Evolutionary conservation across 352 stramenopile genomes (phyloP).

Genomic region (Globisporangium apiculatum): DNA sequence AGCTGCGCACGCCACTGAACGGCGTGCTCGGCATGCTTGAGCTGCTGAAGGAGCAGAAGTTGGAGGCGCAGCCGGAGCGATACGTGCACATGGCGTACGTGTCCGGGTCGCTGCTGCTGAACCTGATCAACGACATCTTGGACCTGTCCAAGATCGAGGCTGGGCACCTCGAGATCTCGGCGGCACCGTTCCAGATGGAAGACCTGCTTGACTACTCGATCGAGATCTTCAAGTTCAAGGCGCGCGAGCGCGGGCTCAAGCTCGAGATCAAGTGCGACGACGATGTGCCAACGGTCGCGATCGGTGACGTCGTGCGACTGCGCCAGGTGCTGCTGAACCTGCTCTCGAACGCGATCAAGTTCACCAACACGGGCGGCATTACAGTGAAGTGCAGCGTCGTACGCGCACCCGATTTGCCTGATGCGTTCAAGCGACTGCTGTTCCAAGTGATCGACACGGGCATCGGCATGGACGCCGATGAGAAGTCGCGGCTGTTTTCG

Average conservation of each 20-base stretch:
- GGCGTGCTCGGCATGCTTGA: conserved; percentile 81
- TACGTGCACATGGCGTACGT: conserved; percentile 87
- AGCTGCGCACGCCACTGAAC: conserved; percentile 76
- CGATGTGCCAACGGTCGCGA: conserved; percentile 57
- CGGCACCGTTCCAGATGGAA: conserved; percentile 75
- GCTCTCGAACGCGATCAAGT: conserved; percentile 86
- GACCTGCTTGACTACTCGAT: conserved; percentile 82
- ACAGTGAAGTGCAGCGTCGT: conserved; percentile 70
- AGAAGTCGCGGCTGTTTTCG: conserved; percentile 75
- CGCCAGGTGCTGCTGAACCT: conserved; percentile 79
- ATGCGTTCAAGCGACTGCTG: conserved; percentile 59
- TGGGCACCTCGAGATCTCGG: conserved; percentile 85
- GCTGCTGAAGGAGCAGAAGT: conserved; percentile 66
- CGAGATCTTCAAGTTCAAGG: conserved; percentile 89
- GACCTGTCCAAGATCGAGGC: conserved; percentile 92
- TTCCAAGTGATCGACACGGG: conserved; percentile 86
- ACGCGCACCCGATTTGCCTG: conserved; percentile 52
- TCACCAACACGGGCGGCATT: conserved; percentile 78
- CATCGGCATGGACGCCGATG: conserved; percentile 73
- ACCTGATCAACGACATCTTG: conserved; percentile 90
- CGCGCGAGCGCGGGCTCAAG: conserved; percentile 78
- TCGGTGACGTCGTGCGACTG: conserved; percentile 71
- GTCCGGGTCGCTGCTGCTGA: conserved; percentile 80
- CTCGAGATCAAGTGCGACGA: conserved; percentile 68
- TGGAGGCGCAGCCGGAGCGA: conserved; percentile 53